Conservation (phyloP, 1,284 basidiomycete species). For the Heterobasidion occidentale region DNA sequence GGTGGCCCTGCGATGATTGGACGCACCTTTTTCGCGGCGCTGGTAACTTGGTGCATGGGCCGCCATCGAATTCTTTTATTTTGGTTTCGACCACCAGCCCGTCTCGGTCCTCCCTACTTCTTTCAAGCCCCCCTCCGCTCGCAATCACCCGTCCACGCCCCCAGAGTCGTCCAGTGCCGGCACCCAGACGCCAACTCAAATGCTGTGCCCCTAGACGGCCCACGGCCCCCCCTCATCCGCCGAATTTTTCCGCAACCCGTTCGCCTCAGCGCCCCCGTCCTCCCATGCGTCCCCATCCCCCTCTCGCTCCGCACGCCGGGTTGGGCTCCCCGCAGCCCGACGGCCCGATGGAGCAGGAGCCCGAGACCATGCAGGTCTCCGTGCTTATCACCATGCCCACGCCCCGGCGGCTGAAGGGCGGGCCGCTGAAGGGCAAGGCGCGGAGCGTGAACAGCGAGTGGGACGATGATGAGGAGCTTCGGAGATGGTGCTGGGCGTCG, state of each 20-base stretch:
- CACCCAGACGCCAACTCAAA: not conserved
- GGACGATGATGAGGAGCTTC: slow-evolving; percentile 31
- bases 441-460: slow-evolving; percentile 12
- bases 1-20: not conserved
- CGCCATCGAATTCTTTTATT: not conserved
- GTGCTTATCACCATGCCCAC: slow-evolving; percentile 61
- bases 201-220: not conserved
- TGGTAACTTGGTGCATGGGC: not conserved
- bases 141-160: not conserved
- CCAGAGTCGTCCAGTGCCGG: not conserved
- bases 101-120: slow-evolving; percentile 2
- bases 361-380: slow-evolving; percentile 35
- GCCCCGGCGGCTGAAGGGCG: slow-evolving; percentile 17
- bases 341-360: not conserved
- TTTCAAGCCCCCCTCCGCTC: not conserved
- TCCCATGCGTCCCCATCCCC: not conserved
- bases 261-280: slow-evolving; percentile 1
- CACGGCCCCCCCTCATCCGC: not conserved
- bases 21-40: not conserved
- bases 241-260: slow-evolving; percentile 5
- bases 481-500: slow-evolving; percentile 37
- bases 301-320: not conserved
- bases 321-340: not conserved
- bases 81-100: not conserved
- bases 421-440: slow-evolving; percentile 21